phyloP scores from a whole-genome alignment of 2,329 filamentous ascomycete genomes.

The Cladobotryum protrusum region DNA sequence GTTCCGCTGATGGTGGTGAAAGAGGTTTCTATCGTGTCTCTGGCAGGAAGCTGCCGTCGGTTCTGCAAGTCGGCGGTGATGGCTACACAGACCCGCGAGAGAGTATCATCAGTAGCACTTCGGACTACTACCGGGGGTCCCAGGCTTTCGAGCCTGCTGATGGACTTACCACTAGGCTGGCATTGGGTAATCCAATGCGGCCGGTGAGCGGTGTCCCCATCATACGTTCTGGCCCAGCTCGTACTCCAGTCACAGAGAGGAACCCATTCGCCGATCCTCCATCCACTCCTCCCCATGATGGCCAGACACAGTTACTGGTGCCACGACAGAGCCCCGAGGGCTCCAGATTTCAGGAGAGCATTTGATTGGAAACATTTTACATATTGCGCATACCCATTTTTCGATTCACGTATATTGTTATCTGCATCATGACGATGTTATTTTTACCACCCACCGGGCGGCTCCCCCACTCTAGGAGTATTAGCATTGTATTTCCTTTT shows the following conservation, averaged over 20 bases:
- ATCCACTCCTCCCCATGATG: conserved; percentile 26
- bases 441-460: conserved; percentile 5
- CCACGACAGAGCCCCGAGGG: conserved; percentile 27
- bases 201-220: conserved; percentile 55
- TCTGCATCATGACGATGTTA: background rate
- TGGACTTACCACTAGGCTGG: conserved; percentile 35
- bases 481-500: background rate
- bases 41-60: conserved; percentile 58
- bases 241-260: conserved; percentile 53
- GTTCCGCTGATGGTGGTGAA: conserved; percentile 37
- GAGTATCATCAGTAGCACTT: conserved; percentile 42
- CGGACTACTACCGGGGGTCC: conserved; percentile 50
- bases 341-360: conserved; percentile 37
- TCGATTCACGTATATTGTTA: background rate
- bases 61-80: conserved; percentile 56
- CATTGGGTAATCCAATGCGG: conserved; percentile 53
- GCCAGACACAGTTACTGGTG: conserved; percentile 33
- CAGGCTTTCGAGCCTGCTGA: conserved; percentile 36
- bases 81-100: conserved; percentile 50
- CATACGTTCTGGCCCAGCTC: conserved; percentile 58
- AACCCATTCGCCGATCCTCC: conserved; percentile 37
- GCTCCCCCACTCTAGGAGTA: conserved; percentile 8
- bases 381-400: conserved; percentile 5
- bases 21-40: conserved; percentile 59
- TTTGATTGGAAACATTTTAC: conserved; percentile 22